Percentiles rank a stretch among this genome's conserved stretches.
phyloP scores from a whole-genome alignment of 441 rosid genomes.

The Corymbia citriodora region DNA sequence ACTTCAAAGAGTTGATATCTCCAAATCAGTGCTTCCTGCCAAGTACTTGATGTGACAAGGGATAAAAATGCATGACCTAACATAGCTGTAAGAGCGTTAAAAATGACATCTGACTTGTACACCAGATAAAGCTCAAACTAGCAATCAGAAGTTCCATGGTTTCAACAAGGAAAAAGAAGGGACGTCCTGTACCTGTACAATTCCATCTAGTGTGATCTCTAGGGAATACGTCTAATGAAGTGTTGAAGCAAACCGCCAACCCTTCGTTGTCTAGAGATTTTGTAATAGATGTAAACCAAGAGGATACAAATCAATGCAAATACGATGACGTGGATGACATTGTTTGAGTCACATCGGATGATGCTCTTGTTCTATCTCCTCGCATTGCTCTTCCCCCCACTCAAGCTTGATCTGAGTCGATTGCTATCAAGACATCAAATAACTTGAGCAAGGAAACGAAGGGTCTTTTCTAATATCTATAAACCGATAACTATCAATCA shows the following conservation, averaged over 20 bases:
- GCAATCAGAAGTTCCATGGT: not conserved
- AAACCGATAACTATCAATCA: not conserved
- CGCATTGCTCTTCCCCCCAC: constrained; percentile 86
- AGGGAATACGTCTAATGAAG: not conserved
- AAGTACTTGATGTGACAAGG: not conserved
- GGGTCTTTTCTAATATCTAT: not conserved
- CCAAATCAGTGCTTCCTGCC: not conserved
- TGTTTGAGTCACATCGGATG: constrained; percentile 58
- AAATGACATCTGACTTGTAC: not conserved
- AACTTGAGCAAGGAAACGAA: not conserved
- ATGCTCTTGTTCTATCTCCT: constrained; percentile 79
- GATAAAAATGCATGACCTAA: not conserved
- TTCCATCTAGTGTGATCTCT: not conserved
- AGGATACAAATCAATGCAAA: constrained; percentile 66
- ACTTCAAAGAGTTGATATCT: not conserved
- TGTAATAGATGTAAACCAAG: constrained; percentile 61
- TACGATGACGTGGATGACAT: constrained; percentile 69
- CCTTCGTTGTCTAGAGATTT: constrained; percentile 36
- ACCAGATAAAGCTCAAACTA: not conserved
- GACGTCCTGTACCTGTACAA: not conserved
- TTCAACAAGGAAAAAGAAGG: not conserved
- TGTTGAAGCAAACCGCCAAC: not conserved
- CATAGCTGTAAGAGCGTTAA: not conserved
- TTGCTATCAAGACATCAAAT: constrained; percentile 36
- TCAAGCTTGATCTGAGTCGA: constrained; percentile 80